Evolutionary conservation across 2,329 filamentous ascomycete genomes (phyloP).

Genomic region (Ceratocystis alfenasii): DNA sequence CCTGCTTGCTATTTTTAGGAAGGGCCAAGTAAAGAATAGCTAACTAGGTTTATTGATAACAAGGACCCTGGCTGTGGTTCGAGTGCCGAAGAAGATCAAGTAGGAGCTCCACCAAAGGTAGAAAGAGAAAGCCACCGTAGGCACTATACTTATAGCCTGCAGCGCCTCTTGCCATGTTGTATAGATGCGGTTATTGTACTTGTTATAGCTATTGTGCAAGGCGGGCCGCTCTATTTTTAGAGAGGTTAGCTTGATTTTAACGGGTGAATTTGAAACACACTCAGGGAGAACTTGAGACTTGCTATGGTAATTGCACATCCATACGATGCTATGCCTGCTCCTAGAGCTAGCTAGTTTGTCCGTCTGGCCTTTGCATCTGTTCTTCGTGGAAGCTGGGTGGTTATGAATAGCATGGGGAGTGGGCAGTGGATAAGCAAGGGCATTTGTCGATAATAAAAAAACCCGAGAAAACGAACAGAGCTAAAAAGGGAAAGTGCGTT

Average conservation of each 20-base stretch:
- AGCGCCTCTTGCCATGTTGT: too few species aligned
- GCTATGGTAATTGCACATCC: not conserved
- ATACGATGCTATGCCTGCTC: not conserved
- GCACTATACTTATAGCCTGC: not conserved
- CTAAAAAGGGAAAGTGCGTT: constrained; percentile 2
- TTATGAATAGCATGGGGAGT: too few species aligned
- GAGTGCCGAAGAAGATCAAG: not conserved
- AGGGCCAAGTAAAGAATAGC: not conserved
- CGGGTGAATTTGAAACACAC: not conserved
- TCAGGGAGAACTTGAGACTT: constrained; percentile 1
- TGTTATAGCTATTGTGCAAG: not conserved
- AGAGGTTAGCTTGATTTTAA: not conserved
- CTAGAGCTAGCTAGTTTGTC: not conserved
- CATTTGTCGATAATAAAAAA: not conserved
- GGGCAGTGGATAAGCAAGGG: not conserved
- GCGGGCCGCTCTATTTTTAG: constrained; percentile 8
- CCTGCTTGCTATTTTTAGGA: not conserved
- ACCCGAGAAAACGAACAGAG: not conserved
- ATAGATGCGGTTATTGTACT: not conserved
- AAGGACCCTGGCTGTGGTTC: not conserved
- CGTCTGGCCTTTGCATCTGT: too few species aligned
- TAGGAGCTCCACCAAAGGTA: not conserved
- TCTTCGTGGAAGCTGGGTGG: too few species aligned
- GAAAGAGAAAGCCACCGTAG: not conserved
- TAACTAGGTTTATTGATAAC: too few species aligned